Base-by-base conservation (phyloP, 805 yeast species). In the Cyberlindnera mrakii region DNA sequence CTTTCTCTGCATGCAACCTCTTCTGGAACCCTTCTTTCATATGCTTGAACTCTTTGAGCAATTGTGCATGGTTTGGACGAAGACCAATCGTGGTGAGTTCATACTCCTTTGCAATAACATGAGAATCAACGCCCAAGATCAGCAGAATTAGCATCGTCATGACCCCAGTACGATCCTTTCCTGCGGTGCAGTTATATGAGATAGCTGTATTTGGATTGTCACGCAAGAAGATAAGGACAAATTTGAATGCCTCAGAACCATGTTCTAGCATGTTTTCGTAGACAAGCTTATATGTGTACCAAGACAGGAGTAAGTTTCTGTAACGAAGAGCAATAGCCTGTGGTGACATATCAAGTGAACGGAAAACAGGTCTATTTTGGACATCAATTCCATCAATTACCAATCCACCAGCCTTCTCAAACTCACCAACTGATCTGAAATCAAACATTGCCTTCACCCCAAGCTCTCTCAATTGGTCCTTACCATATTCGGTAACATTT, bases 141-240 rank as follows among this genome's bases (percentile, higher is more conserved):
- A 78, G 63, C 36, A 86, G 66, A 5, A 86, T 66, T 47, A 87
- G 59, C 79, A 87, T 84, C 3, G 81, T 74, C 49, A 84, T 58
- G 13, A 85, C 70, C 0, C 95, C 96, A 0, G 96, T 86, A 35
- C 95, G 72, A 58, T 87, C 96, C 59, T 86, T 87, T 3, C 96
- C 96, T 1, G 91, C 91, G 4, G 90, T 77, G 63, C 95, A 87
- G 57, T 85, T 91, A 60, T 80, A 77, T 9, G 82, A 62, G 45
- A 87, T 64, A 3, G 76, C 73, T 17, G 64, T 66, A n/a, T 64
- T 60, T 3, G 78, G 72, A 33, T 67, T 59, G 44, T 82, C 86
- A 37, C 80, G 66, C 37, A 87, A 65, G 53, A 68, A 76, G 37
- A 64, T 60, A 52, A 85, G 75, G 29, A 86, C 71, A 8, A 58